These are phyloP conservation scores for Acer negundo DNA, from an alignment of 345 rosid genomes.

Conservation along the genomic window DNA sequence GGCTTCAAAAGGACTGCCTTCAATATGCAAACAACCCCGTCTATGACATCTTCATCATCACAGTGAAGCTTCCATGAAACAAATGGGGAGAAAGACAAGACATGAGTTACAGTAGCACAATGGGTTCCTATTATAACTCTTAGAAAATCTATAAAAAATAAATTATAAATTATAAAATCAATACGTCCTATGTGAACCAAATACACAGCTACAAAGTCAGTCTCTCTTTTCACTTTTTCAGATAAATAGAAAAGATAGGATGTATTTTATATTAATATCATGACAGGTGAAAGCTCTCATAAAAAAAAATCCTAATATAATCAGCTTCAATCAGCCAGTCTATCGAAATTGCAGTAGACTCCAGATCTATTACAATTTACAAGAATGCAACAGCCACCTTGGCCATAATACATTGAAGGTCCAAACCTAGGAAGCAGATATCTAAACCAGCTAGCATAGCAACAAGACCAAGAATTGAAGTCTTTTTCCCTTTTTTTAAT, in stretches of 20 bases:
- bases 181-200: neutral
- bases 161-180: neutral
- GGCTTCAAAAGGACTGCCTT: conserved; percentile 59
- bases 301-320: neutral
- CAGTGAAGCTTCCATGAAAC: conserved; percentile 59
- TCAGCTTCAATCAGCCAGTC: neutral
- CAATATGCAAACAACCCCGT: conserved; percentile 62
- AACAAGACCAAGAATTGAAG: neutral
- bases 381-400: neutral
- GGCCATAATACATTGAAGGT: neutral
- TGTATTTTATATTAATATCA: neutral
- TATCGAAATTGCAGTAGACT: neutral
- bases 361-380: neutral
- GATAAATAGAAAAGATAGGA: neutral
- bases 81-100: conserved; percentile 18
- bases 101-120: conserved; percentile 17
- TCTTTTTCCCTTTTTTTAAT: neutral
- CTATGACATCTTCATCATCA: conserved; percentile 69
- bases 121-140: neutral
- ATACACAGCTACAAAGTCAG: neutral
- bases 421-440: neutral
- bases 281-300: neutral
- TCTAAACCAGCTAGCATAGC: neutral
- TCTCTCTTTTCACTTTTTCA: neutral
- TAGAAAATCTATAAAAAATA: neutral